Evolutionary conservation across 345 rosid genomes (phyloP), one percentile per base, ranked within the genome.

Genomic region (Arabis hirsuta): DNA sequence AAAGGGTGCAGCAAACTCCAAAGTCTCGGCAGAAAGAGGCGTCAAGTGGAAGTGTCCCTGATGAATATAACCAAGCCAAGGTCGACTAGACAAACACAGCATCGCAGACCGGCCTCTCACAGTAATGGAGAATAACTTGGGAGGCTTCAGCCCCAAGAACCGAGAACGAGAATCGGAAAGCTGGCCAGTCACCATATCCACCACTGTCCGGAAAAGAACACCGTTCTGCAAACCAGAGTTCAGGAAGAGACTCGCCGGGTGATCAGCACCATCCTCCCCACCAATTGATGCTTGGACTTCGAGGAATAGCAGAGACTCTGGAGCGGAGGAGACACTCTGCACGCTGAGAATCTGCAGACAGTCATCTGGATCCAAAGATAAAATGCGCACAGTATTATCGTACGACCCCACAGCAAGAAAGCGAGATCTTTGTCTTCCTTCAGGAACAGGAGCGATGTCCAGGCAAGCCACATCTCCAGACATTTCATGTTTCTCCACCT

Each of bases 191-290:
- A 95, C 85, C 99, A 95, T 91, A 77, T 95, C 99, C 59, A 95
- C 99, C 57, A 91, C 90, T 14, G 93, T 95, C 79, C 99, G 83
- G 78, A 88, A 95, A 43, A 95, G 82, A 84, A 95, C 99, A 45
- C 97, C 99, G 68, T 87, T 85, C 71, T 88, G 90, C 81, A 95
- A 80, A 76, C 99, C 99, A 34, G 99, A 90, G 76, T 95, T 95
- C 19, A 91, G 96, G 82, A 95, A 95, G 76, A 95, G 98, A 72
- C 86, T 91, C 32, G 97, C 98, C 50, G 99, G 98, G 80, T 91
- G 98, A 83, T 95, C 99, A 65, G 99, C 99, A 73, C 96, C 98
- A 79, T 95, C 99, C 79, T 87, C 99, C 46, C 99, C 96, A 66
- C 99, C 98, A 50, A 86, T 52, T 0, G 99, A 91, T 72, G 99